These are phyloP conservation scores for Aureobasidium lini DNA, from an alignment of 2,329 filamentous ascomycete species.

Conservation along the genomic window DNA sequence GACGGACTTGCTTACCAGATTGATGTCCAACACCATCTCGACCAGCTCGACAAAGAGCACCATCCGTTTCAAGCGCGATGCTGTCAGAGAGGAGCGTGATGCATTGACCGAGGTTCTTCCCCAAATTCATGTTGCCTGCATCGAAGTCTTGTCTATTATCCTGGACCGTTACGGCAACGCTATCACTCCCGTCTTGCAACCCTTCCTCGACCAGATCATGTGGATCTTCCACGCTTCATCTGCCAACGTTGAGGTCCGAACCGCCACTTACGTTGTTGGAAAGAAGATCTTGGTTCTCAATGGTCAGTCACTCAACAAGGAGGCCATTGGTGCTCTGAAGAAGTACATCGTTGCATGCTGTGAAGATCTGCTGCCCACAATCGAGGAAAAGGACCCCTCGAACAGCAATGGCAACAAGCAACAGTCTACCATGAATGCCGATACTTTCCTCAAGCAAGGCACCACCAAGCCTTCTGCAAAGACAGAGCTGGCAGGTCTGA, in stretches of 20 bases:
- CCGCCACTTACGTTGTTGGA: conserved; percentile 53
- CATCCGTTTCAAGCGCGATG: conserved; percentile 61
- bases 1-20: conserved; percentile 60
- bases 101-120: conserved; percentile 68
- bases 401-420: conserved; percentile 32
- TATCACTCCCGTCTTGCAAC: conserved; percentile 53
- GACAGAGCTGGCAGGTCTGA: conserved; percentile 39
- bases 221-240: conserved; percentile 59
- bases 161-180: conserved; percentile 51
- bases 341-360: conserved; percentile 62
- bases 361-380: conserved; percentile 56
- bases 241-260: conserved; percentile 47
- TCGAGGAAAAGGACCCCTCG: conserved; percentile 27
- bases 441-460: conserved; percentile 55
- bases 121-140: conserved; percentile 62
- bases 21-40: conserved; percentile 58
- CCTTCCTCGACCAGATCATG: conserved; percentile 61
- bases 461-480: conserved; percentile 19
- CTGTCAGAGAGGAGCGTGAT: conserved; percentile 74
- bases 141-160: conserved; percentile 55
- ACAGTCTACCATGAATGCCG: conserved; percentile 53
- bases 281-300: conserved; percentile 51
- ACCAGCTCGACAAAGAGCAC: conserved; percentile 20
- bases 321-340: conserved; percentile 55
- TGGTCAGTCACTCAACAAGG: conserved; percentile 60